phyloP scores from a whole-genome alignment of 306 rosid genomes.

The Crotalaria pallida region DNA sequence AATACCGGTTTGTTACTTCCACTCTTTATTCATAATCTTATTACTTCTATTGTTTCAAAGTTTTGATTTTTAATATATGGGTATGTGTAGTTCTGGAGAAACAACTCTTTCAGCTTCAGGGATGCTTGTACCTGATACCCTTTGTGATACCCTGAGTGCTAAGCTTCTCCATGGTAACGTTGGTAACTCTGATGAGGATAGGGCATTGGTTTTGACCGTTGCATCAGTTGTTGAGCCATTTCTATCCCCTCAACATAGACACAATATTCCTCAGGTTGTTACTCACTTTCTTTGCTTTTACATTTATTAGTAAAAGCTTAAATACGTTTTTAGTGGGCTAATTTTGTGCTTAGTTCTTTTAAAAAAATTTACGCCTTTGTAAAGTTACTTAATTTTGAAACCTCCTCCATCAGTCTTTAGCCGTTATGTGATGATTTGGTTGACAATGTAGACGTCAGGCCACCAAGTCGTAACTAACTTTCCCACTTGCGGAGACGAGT shows the following conservation, averaged over 20 bases:
- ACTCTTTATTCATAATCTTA: neutral
- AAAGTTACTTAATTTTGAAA: too few species aligned
- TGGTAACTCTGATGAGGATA: slow-evolving; percentile 36
- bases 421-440: too few species aligned
- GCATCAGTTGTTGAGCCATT: slow-evolving; percentile 93
- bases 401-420: too few species aligned
- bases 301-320: neutral
- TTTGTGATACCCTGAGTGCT: slow-evolving; percentile 53
- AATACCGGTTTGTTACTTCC: slow-evolving; percentile 48
- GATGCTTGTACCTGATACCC: slow-evolving; percentile 56
- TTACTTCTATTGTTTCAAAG: neutral
- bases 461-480: too few species aligned
- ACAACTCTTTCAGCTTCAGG: slow-evolving; percentile 98
- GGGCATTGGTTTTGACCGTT: slow-evolving; percentile 60
- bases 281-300: slow-evolving; percentile 11
- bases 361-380: too few species aligned
- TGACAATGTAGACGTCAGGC: too few species aligned
- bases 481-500: too few species aligned
- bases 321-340: too few species aligned
- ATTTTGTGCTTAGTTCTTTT: too few species aligned
- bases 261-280: slow-evolving; percentile 52
- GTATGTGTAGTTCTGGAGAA: slow-evolving; percentile 67
- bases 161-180: slow-evolving; percentile 38
- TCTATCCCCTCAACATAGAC: slow-evolving; percentile 53
- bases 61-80: slow-evolving; percentile 13